Percentiles rank a stretch among this genome's conserved stretches.
These are phyloP conservation scores for Suillus tomentosus DNA, from an alignment of 768 basidiomycete species.

Conservation along the genomic window DNA sequence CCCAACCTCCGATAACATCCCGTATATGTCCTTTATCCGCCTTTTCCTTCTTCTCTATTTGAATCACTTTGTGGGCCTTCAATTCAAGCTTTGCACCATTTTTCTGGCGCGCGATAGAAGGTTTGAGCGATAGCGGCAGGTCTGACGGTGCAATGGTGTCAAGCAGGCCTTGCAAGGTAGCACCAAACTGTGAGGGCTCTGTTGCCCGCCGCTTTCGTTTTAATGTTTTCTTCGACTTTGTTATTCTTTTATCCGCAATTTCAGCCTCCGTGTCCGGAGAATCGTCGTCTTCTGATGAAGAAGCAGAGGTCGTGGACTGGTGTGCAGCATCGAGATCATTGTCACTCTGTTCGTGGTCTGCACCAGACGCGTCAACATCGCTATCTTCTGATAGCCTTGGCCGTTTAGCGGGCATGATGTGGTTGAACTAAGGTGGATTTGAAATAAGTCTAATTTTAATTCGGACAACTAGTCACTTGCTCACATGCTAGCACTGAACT, in stretches of 20 bases:
- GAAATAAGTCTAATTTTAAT: slow-evolving; percentile 1
- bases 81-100: slow-evolving; percentile 78
- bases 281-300: slow-evolving; percentile 18
- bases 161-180: slow-evolving; percentile 70
- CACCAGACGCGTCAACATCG: slow-evolving; percentile 16
- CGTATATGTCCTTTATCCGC: slow-evolving; percentile 68
- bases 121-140: slow-evolving; percentile 77
- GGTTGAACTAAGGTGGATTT: slow-evolving; percentile 3
- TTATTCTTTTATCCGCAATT: slow-evolving; percentile 51
- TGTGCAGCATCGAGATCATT: slow-evolving; percentile 11
- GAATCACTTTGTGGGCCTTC: slow-evolving; percentile 71
- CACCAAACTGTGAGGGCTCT: slow-evolving; percentile 70
- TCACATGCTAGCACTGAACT: neutral
- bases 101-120: slow-evolving; percentile 64
- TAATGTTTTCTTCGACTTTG: slow-evolving; percentile 76
- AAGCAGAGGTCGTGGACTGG: neutral
- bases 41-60: slow-evolving; percentile 70
- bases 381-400: slow-evolving; percentile 41
- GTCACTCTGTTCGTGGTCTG: neutral
- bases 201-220: slow-evolving; percentile 86
- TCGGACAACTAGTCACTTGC: slow-evolving; percentile 1
- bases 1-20: slow-evolving; percentile 88
- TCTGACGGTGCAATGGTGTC: slow-evolving; percentile 70
- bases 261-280: slow-evolving; percentile 63
- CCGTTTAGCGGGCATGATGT: slow-evolving; percentile 56